Percentiles rank a stretch among this genome's conserved stretches.
Evolutionary conservation across 257 asterid species (phyloP).

Genomic region (Solanum paucissectum): DNA sequence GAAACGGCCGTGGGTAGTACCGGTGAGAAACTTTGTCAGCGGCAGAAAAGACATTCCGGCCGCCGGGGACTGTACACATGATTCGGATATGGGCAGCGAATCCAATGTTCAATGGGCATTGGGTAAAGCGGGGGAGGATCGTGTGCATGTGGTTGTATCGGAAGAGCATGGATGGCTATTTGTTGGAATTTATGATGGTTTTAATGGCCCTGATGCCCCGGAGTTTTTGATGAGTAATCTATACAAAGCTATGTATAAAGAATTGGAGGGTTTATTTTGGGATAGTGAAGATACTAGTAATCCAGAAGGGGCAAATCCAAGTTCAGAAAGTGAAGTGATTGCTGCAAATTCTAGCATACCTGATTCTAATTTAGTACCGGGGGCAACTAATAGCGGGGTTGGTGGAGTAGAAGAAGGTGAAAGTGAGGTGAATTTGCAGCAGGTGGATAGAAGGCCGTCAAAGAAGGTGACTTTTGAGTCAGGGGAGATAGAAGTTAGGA

Average conservation of each 20-base stretch:
- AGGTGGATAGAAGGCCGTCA: not conserved
- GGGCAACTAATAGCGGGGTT: not conserved
- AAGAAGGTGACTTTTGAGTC: conserved; percentile 67
- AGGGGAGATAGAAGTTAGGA: conserved; percentile 57
- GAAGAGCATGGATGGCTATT: conserved; percentile 96
- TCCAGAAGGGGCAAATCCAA: conserved; percentile 19
- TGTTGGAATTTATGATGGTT: conserved; percentile 95
- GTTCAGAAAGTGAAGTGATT: conserved; percentile 24
- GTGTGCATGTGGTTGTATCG: conserved; percentile 93
- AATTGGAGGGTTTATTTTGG: conserved; percentile 96
- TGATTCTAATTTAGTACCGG: not conserved
- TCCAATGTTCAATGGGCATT: conserved; percentile 91
- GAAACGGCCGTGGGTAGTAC: conserved; percentile 57
- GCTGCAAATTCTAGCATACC: conserved; percentile 20
- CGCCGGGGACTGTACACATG: conserved; percentile 26
- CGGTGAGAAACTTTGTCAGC: conserved; percentile 64
- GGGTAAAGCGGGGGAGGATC: conserved; percentile 96
- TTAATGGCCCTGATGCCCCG: conserved; percentile 97
- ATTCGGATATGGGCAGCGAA: conserved; percentile 29
- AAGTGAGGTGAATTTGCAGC: conserved; percentile 12
- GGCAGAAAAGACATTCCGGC: conserved; percentile 36
- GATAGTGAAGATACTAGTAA: conserved; percentile 32
- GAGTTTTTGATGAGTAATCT: conserved; percentile 88
- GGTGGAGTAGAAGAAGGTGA: conserved; percentile 26
- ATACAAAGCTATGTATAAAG: conserved; percentile 75